phyloP scores from a whole-genome alignment of 2,329 filamentous ascomycete genomes.

The Ceratocystis papillata region DNA sequence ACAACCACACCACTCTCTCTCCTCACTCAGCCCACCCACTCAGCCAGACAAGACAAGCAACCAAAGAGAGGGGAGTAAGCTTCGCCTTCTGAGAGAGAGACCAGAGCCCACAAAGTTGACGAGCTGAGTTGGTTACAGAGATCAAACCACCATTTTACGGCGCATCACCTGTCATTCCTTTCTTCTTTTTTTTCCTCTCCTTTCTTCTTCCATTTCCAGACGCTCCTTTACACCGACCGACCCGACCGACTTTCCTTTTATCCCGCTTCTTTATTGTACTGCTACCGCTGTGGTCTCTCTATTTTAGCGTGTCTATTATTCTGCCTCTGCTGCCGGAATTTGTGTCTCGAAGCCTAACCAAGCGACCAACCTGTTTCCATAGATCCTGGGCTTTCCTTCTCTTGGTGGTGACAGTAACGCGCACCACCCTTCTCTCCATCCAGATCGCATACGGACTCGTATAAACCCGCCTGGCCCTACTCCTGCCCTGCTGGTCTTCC shows the following conservation, averaged over 20 bases:
- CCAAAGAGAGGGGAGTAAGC: slow-evolving; percentile 1
- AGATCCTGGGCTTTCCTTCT: background rate
- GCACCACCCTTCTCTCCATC: background rate
- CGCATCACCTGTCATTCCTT: slow-evolving; percentile 7
- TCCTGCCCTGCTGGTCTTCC: background rate
- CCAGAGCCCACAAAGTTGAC: background rate
- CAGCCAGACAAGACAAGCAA: slow-evolving; percentile 3
- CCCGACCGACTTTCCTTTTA: background rate
- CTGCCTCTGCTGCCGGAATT: background rate
- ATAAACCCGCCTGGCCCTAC: background rate
- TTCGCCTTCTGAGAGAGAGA: background rate
- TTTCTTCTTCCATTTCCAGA: background rate
- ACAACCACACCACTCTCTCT: background rate
- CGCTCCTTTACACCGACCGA: background rate
- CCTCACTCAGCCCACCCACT: background rate
- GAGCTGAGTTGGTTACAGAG: background rate
- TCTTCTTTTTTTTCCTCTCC: background rate
- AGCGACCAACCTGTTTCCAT: background rate
- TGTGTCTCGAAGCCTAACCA: background rate
- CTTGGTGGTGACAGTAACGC: slow-evolving; percentile 2
- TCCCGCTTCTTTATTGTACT: background rate
- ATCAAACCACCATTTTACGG: background rate
- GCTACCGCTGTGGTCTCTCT: background rate
- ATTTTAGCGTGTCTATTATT: background rate
- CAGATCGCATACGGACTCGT: no score